Base-by-base conservation (phyloP, 768 basidiomycete species). In the Dacryopinax spathularia region DNA sequence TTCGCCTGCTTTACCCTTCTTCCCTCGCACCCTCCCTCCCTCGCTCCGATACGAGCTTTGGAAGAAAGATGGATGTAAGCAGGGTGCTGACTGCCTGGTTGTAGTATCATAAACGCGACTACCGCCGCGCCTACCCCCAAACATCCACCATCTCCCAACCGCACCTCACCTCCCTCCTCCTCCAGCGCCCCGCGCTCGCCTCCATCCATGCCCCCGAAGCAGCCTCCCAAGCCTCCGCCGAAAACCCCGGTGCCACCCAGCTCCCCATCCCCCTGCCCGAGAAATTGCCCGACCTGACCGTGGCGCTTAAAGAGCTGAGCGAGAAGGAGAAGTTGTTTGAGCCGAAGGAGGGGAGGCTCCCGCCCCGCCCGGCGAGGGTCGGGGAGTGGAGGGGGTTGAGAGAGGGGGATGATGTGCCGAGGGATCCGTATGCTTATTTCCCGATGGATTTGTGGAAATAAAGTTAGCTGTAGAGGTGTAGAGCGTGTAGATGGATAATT, bases 71-170 rank as follows among this genome's bases (percentile, higher is more conserved):
- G n/a, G n/a, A n/a, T n/a, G n/a, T n/a, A n/a, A n/a, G n/a, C n/a
- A n/a, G n/a, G n/a, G n/a, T n/a, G n/a, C n/a, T n/a, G n/a, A n/a
- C n/a, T n/a, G n/a, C n/a, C n/a, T n/a, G n/a, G n/a, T n/a, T n/a
- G 20, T 62, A 76, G 63, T 97, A 97, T 80, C 94, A 88, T 86
- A 95, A 95, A 75, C 89, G 93, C 66, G 93, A 96, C 76, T 89
- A 94, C 69, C 85, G 92, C 64, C 85, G 93, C 61, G 84, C 84
- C 34, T 96, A 93, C 74, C 91, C 93, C n/a, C 89, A 87, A 68
- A 84, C 92, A 31, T 93, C 91, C 1, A 84, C 91, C 20, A 80
- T 97, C 64, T 89, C 90, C 3, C 93, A 97, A 76, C 72, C 82
- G 4, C 86, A 93, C 69, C 77, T 96, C 27, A 86, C 93, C 0